These are phyloP conservation scores for Emericellopsis atlantica DNA, from an alignment of 2,329 filamentous ascomycete species.

Conservation along the genomic window DNA sequence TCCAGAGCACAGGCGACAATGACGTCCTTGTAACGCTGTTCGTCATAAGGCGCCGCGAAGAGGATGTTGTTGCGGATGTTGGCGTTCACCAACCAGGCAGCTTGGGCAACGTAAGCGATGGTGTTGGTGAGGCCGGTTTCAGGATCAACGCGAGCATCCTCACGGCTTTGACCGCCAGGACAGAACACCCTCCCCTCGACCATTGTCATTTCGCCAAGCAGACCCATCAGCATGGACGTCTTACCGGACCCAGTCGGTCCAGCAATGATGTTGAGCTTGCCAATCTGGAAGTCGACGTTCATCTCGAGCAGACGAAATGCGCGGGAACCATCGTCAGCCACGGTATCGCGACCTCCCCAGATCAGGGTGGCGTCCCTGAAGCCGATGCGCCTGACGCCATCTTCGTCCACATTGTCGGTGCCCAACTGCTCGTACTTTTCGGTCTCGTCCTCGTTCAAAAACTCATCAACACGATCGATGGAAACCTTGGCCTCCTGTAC, in stretches of 20 bases:
- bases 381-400: slow-evolving; percentile 65
- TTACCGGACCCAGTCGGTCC: slow-evolving; percentile 93
- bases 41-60: slow-evolving; percentile 71
- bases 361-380: slow-evolving; percentile 77
- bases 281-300: slow-evolving; percentile 69
- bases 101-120: slow-evolving; percentile 91
- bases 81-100: slow-evolving; percentile 93
- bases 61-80: slow-evolving; percentile 94
- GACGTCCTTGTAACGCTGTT: slow-evolving; percentile 75
- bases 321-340: slow-evolving; percentile 52
- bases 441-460: slow-evolving; percentile 85
- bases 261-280: slow-evolving; percentile 82
- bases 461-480: slow-evolving; percentile 91
- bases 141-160: slow-evolving; percentile 70
- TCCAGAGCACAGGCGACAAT: slow-evolving; percentile 85
- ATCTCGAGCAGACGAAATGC: slow-evolving; percentile 76
- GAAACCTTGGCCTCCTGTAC: slow-evolving; percentile 97
- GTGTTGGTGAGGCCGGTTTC: slow-evolving; percentile 82
- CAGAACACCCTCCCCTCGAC: slow-evolving; percentile 71
- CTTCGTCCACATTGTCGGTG: slow-evolving; percentile 52
- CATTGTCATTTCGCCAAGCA: slow-evolving; percentile 91
- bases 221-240: slow-evolving; percentile 88
- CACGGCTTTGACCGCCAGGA: slow-evolving; percentile 73
- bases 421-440: slow-evolving; percentile 85
- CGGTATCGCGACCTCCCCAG: slow-evolving; percentile 65